Conservation (phyloP, 2,329 filamentous ascomycete species). For the Talaromyces sp. region DNA sequence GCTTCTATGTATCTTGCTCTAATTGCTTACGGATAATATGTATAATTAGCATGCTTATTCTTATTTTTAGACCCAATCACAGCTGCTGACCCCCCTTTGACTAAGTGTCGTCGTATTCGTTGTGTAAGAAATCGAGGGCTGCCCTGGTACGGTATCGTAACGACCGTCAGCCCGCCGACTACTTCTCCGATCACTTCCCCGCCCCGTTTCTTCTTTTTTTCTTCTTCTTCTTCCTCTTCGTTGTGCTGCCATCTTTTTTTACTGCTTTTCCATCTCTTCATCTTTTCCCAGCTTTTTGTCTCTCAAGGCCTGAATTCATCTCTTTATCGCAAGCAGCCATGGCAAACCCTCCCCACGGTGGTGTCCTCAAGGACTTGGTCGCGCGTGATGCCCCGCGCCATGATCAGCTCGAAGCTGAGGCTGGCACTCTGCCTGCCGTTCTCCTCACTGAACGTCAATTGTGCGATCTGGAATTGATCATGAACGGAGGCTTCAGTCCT, state of each 20-base stretch:
- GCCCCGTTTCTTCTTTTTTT: background rate
- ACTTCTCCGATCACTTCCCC: background rate
- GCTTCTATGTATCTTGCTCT: background rate
- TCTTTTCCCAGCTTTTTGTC: background rate
- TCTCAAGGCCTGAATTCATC: background rate
- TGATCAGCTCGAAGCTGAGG: constrained; percentile 73
- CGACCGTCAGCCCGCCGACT: background rate
- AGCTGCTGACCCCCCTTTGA: background rate
- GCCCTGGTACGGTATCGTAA: constrained; percentile 1
- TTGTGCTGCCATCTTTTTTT: background rate
- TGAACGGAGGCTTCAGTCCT: constrained; percentile 96
- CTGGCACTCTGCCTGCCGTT: constrained; percentile 80
- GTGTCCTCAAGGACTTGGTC: constrained; percentile 95
- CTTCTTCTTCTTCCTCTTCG: background rate
- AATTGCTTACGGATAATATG: background rate
- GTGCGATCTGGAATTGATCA: constrained; percentile 93
- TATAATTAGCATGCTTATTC: background rate
- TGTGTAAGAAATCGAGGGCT: background rate
- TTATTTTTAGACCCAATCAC: background rate
- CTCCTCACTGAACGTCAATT: constrained; percentile 88
- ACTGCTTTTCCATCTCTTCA: background rate
- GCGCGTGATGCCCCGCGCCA: constrained; percentile 85
- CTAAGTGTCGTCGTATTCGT: background rate
- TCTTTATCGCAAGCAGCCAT: constrained; percentile 27
- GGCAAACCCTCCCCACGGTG: constrained; percentile 69